Evolutionary conservation across 2,329 filamentous ascomycete genomes (phyloP), one percentile per base, ranked within the genome.

Genomic region (Cordyceps militaris): DNA sequence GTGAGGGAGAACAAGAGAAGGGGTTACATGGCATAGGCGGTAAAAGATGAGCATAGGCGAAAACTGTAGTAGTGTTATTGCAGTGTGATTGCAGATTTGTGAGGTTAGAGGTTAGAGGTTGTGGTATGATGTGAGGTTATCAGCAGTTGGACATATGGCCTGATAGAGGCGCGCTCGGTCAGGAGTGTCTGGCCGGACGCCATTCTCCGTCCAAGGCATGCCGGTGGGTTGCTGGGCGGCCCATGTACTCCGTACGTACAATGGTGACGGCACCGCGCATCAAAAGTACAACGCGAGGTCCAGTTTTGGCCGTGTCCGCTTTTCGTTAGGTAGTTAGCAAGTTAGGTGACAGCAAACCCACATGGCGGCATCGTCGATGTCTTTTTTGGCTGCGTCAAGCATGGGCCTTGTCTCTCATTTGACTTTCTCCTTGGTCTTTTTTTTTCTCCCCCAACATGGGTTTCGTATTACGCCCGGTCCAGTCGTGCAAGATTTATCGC

Each of bases 351-450:
- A 32, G 44, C 9, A 36, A 48, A 32, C 43, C 44, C 53, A 56
- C 53, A 56, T 56, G 53, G 34, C 34, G 44, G 53, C 53, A 56
- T 56, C 53, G 53, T 40, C 53, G 53, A 56, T 56, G 53, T 56
- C n/a, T 42, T 40, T 38, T 52, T 30, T 42, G 30, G 14, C 32
- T 32, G 43, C 19, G 16, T 46, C 44, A 24, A 42, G 44, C 16
- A 48, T 38, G 53, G 43, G 24, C n/a, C 44, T 30, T 23, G 19
- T 40, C 43, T 47, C 34, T 56, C 53, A 42, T 56, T 56, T 42
- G 34, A 47, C 28, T 40, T 40, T 48, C 40, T 28, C 11, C 10
- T 30, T 30, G 3, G 2, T 30, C n/a, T n/a, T n/a, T n/a, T n/a
- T n/a, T n/a, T n/a, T n/a, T n/a, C n/a, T n/a, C n/a, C n/a, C n/a